Evolutionary conservation across 2,329 filamentous ascomycete species (phyloP).

Genomic region (Orbilia ellipsospora): DNA sequence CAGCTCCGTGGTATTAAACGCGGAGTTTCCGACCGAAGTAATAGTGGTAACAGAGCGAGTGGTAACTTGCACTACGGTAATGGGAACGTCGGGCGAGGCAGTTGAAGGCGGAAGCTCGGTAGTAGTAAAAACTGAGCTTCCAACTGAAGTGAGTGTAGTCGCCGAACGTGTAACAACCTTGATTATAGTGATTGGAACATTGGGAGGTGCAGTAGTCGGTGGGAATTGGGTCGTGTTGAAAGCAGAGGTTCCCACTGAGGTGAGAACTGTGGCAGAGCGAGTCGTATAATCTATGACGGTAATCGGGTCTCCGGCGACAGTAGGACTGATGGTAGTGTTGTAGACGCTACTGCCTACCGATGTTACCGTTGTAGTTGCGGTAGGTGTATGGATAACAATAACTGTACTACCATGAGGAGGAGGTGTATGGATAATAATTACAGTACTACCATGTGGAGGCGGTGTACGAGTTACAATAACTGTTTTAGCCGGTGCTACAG

Average conservation of each 20-base stretch:
- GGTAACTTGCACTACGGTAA: not conserved
- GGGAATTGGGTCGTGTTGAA: not conserved
- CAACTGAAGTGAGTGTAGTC: not conserved
- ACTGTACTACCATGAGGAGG: too few relatives aligned
- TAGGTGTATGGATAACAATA: too few relatives aligned
- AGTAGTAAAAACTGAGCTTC: not conserved
- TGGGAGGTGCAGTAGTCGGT: not conserved
- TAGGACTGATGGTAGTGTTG: not conserved
- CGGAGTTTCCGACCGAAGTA: not conserved
- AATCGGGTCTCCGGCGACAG: not conserved
- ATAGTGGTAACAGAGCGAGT: not conserved
- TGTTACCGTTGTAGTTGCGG: too few relatives aligned
- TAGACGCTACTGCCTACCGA: too few relatives aligned
- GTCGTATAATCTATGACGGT: conserved; percentile 1
- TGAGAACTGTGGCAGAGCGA: not conserved
- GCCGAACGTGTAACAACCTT: not conserved
- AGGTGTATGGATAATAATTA: too few relatives aligned
- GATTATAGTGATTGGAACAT: not conserved
- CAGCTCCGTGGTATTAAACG: not conserved
- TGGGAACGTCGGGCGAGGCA: not conserved
- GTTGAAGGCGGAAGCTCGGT: not conserved
- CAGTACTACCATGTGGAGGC: too few relatives aligned
- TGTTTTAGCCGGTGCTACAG: too few relatives aligned
- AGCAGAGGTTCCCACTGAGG: not conserved
- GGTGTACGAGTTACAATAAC: too few relatives aligned